Evolutionary conservation across 148 eudicot genomes (phyloP).

Genomic region (Chenopodium album): DNA sequence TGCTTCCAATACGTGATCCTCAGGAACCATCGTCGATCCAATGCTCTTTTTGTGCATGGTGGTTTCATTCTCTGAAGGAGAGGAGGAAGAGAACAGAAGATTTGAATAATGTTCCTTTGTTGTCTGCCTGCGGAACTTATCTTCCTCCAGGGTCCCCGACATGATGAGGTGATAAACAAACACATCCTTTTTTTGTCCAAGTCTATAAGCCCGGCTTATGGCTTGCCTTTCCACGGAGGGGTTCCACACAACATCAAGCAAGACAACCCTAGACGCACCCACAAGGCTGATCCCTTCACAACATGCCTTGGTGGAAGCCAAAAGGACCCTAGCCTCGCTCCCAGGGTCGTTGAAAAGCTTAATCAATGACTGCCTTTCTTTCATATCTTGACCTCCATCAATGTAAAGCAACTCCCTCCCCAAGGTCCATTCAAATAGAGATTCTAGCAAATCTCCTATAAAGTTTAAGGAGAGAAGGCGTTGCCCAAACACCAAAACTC

Average conservation of each 20-base stretch:
- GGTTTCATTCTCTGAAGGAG: constrained; percentile 17
- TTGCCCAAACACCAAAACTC: constrained; percentile 73
- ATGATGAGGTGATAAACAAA: constrained; percentile 58
- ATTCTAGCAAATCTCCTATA: constrained; percentile 34
- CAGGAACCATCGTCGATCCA: constrained; percentile 12
- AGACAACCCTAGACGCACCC: constrained; percentile 80
- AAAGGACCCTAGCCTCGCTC: constrained; percentile 51
- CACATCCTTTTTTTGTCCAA: constrained; percentile 66
- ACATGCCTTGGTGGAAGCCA: constrained; percentile 78
- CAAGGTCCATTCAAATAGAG: constrained; percentile 42
- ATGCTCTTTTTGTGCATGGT: background rate
- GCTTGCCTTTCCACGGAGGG: constrained; percentile 83
- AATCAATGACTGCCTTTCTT: constrained; percentile 45
- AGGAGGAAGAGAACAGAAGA: constrained; percentile 46
- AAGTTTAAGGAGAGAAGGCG: constrained; percentile 41
- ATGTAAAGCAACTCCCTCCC: constrained; percentile 51
- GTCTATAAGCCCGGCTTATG: constrained; percentile 74
- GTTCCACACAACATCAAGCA: constrained; percentile 80
- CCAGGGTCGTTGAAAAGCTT: constrained; percentile 47
- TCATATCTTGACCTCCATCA: constrained; percentile 42
- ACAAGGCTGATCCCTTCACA: constrained; percentile 74
- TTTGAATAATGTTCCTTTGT: constrained; percentile 56
- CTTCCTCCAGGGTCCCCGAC: constrained; percentile 48
- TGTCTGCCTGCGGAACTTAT: constrained; percentile 45
- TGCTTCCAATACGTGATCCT: constrained; percentile 50